These are phyloP conservation scores for Draba incana DNA, from an alignment of 345 rosid genomes.

Conservation along the genomic window DNA sequence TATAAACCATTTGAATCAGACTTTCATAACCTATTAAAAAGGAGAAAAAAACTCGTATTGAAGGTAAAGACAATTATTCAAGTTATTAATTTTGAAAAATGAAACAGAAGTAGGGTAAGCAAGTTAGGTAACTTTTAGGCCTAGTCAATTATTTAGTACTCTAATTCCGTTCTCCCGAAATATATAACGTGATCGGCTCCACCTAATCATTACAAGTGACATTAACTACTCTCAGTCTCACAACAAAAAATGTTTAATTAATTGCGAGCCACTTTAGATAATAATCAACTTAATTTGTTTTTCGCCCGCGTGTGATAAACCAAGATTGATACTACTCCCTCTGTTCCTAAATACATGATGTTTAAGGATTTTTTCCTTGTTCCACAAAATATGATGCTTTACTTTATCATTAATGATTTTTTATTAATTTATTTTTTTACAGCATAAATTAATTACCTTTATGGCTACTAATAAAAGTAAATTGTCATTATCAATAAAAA, in stretches of 20 bases:
- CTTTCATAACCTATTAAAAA: too few species aligned
- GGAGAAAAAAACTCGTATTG: too few species aligned
- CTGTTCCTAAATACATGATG: too few species aligned
- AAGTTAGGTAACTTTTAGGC: not conserved
- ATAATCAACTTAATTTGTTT: not conserved
- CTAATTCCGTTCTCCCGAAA: conserved; percentile 2
- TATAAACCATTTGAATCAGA: too few species aligned
- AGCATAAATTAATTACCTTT: too few species aligned
- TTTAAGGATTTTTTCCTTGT: too few species aligned
- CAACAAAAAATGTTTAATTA: conserved; percentile 12
- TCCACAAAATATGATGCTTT: too few species aligned
- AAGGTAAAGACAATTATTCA: not conserved
- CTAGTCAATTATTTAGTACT: conserved; percentile 13
- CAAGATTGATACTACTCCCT: not conserved
- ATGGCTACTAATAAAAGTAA: too few species aligned
- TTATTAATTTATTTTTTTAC: too few species aligned
- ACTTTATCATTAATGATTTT: too few species aligned
- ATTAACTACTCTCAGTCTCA: conserved; percentile 18
- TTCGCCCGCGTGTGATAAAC: not conserved
- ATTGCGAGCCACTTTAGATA: not conserved
- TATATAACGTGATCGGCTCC: not conserved
- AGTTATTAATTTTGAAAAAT: not conserved
- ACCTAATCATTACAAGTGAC: conserved; percentile 27
- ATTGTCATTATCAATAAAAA: too few species aligned
- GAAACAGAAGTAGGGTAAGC: conserved; percentile 9